Conservation (phyloP, 768 basidiomycete species). For the Phaffia australis region DNA sequence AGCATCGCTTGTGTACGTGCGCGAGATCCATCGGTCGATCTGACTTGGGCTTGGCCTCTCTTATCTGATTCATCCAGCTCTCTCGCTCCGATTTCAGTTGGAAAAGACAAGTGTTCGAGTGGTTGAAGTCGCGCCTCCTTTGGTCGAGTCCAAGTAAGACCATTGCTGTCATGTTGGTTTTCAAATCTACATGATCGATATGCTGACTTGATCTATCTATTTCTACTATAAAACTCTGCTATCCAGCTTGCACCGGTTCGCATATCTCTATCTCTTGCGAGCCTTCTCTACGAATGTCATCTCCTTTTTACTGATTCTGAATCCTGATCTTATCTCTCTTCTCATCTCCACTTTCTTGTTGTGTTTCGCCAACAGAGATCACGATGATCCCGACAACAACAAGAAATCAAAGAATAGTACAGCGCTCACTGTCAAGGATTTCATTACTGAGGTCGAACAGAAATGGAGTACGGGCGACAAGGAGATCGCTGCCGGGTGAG, state of each 20-base stretch:
- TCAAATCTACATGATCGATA: too few relatives aligned
- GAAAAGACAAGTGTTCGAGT: background rate
- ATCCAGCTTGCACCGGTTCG: slow-evolving; percentile 1
- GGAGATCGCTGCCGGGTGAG: background rate
- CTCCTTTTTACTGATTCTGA: too few relatives aligned
- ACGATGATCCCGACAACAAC: slow-evolving; percentile 1
- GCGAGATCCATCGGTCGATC: background rate
- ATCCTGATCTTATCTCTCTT: too few relatives aligned
- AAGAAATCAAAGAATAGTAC: background rate
- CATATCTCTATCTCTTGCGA: background rate
- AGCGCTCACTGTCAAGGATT: background rate
- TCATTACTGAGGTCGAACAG: background rate
- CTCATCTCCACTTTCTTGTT: background rate
- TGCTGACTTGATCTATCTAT: too few relatives aligned
- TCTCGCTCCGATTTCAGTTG: background rate
- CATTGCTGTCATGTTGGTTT: too few relatives aligned
- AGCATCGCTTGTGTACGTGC: too few relatives aligned
- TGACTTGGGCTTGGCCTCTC: background rate
- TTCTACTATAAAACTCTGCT: too few relatives aligned
- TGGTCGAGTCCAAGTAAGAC: background rate
- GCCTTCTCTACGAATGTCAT: too few relatives aligned
- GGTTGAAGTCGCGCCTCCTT: slow-evolving; percentile 2
- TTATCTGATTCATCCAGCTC: background rate
- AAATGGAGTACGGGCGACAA: background rate
- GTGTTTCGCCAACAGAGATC: background rate